These are phyloP conservation scores for Dendrostoma leiphaemia DNA, from an alignment of 2,329 filamentous ascomycete genomes.

Conservation along the genomic window DNA sequence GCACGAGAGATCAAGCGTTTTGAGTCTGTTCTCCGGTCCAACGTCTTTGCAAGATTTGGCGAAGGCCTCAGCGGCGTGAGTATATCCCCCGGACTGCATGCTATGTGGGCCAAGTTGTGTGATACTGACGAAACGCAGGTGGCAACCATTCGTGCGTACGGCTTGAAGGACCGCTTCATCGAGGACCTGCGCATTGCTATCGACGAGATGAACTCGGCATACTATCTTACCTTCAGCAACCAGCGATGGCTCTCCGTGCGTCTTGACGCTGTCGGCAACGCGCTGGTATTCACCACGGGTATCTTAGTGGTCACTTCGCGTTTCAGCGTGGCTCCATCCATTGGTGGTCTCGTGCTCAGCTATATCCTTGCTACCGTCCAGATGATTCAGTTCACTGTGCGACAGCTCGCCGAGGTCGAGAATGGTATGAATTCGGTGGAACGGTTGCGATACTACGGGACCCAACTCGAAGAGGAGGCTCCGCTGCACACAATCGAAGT, in stretches of 20 bases:
- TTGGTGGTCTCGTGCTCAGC: constrained; percentile 81
- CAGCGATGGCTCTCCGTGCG: constrained; percentile 89
- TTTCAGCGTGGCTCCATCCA: constrained; percentile 81
- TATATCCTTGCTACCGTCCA: constrained; percentile 93
- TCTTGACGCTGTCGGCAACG: constrained; percentile 78
- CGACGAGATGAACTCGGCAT: constrained; percentile 90
- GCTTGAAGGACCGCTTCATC: constrained; percentile 55
- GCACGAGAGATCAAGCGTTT: constrained; percentile 68
- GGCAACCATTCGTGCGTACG: constrained; percentile 64
- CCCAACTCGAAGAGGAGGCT: constrained; percentile 82
- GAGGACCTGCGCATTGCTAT: constrained; percentile 68
- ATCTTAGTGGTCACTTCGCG: constrained; percentile 90
- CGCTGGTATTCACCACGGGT: constrained; percentile 82
- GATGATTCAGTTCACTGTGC: constrained; percentile 93
- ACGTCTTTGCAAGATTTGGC: constrained; percentile 63
- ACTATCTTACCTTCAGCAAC: constrained; percentile 93
- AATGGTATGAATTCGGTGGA: constrained; percentile 98
- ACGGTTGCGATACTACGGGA: constrained; percentile 86
- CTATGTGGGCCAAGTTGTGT: neutral
- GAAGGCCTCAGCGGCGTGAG: constrained; percentile 60
- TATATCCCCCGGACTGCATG: neutral
- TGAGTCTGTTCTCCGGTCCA: constrained; percentile 63
- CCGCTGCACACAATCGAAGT: constrained; percentile 76
- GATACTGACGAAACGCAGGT: neutral
- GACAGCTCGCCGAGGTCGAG: constrained; percentile 92